phyloP scores from a whole-genome alignment of 495 filamentous ascomycete species.

The Neurospora tetraspora region DNA sequence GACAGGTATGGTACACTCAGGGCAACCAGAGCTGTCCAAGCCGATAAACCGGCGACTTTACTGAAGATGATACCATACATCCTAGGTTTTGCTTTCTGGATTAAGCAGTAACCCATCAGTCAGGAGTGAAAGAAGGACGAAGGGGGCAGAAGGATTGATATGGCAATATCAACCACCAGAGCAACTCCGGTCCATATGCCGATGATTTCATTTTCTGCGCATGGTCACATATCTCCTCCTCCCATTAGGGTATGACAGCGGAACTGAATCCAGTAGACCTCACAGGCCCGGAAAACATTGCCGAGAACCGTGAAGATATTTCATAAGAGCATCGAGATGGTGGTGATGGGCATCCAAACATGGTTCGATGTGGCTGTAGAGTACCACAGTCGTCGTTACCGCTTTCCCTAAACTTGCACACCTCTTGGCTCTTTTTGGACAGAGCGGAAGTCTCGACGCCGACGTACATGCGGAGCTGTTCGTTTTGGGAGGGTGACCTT shows the following conservation, averaged over 20 bases:
- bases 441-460: not conserved
- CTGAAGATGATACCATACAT: no score
- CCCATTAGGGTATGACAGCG: not conserved
- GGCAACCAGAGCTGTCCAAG: slow-evolving; percentile 13
- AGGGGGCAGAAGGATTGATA: not conserved
- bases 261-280: not conserved
- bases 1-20: slow-evolving; percentile 14
- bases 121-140: not conserved
- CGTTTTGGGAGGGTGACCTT: not conserved
- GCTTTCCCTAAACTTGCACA: not conserved
- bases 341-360: not conserved
- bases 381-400: not conserved
- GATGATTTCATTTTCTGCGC: not conserved
- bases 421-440: not conserved
- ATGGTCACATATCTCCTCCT: not conserved
- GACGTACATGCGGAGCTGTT: not conserved
- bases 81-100: no score
- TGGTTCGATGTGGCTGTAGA: not conserved
- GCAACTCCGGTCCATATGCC: not conserved
- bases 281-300: not conserved
- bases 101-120: no score
- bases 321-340: not conserved
- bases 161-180: not conserved
- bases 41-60: slow-evolving; percentile 16
- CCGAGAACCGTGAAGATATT: not conserved